A percentile compares a stretch with the other conserved stretches of the same genome.
phyloP scores from a whole-genome alignment of 2,329 filamentous ascomycete genomes.

The Aspergillus tanneri region DNA sequence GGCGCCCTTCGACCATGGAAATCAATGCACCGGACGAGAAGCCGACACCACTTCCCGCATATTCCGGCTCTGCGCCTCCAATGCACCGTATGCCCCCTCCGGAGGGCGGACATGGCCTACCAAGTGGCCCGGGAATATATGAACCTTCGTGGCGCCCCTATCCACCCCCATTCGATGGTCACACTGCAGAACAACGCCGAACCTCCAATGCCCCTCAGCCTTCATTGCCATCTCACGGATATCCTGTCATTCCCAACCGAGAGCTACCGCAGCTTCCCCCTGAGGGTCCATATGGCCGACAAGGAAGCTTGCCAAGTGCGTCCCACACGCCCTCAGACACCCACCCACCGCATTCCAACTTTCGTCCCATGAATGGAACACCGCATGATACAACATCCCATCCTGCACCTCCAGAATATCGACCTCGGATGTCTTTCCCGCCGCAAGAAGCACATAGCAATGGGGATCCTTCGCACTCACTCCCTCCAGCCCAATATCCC shows the following conservation, averaged over 20 bases:
- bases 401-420: constrained; percentile 35
- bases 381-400: constrained; percentile 34
- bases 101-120: constrained; percentile 30
- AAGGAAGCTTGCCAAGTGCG: constrained; percentile 32
- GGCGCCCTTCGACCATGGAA: constrained; percentile 28
- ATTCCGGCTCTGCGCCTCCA: constrained; percentile 22
- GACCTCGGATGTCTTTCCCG: constrained; percentile 33
- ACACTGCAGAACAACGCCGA: constrained; percentile 31
- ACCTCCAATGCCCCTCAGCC: constrained; percentile 29
- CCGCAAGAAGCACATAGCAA: constrained; percentile 31
- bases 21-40: constrained; percentile 29
- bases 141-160: constrained; percentile 36
- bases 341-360: constrained; percentile 27
- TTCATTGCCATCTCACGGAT: constrained; percentile 29
- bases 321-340: constrained; percentile 30
- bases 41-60: constrained; percentile 23
- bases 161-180: constrained; percentile 30
- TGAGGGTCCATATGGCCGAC: constrained; percentile 36
- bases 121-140: constrained; percentile 29
- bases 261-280: constrained; percentile 36
- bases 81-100: constrained; percentile 35
- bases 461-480: constrained; percentile 33
- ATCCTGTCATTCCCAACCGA: constrained; percentile 32
- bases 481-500: constrained; percentile 32
- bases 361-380: constrained; percentile 36